Evolutionary conservation across 1,284 basidiomycete genomes (phyloP).

Genomic region (Marasmius oreades): DNA sequence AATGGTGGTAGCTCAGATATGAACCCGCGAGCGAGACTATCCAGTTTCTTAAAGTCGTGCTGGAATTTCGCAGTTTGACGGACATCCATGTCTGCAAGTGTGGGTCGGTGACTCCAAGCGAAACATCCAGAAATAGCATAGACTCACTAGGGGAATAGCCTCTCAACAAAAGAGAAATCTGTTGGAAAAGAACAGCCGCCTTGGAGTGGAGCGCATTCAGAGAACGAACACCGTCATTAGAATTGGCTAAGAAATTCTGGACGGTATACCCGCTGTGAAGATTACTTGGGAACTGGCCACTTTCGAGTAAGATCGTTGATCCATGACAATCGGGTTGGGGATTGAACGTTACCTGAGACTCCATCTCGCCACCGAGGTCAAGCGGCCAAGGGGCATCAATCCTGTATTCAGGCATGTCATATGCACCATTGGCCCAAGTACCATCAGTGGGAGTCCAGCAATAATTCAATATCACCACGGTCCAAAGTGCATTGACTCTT

Average conservation of each 20-base stretch:
- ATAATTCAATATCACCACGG: constrained; percentile 34
- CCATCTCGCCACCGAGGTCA: constrained; percentile 30
- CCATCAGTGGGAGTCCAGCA: constrained; percentile 26
- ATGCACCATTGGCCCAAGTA: constrained; percentile 19
- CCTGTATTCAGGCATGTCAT: constrained; percentile 15
- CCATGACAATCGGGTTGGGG: neutral
- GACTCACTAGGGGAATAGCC: constrained; percentile 17
- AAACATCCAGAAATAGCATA: neutral
- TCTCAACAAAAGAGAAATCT: constrained; percentile 15
- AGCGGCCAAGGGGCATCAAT: constrained; percentile 41
- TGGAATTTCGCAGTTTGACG: constrained; percentile 11
- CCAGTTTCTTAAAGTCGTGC: constrained; percentile 13
- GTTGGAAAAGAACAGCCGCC: constrained; percentile 23
- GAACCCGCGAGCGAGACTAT: constrained; percentile 15
- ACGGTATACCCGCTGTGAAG: constrained; percentile 14
- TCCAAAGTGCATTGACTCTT: constrained; percentile 41
- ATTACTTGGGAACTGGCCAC: constrained; percentile 5
- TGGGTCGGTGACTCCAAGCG: neutral
- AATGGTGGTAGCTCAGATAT: constrained; percentile 1
- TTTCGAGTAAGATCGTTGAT: neutral
- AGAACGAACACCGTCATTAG: constrained; percentile 16
- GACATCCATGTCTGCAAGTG: constrained; percentile 12
- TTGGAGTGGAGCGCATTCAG: constrained; percentile 21
- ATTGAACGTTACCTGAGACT: constrained; percentile 7
- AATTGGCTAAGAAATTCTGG: constrained; percentile 20